phyloP scores from a whole-genome alignment of 2,329 filamentous ascomycete species.

The Diaporthe longicolla region DNA sequence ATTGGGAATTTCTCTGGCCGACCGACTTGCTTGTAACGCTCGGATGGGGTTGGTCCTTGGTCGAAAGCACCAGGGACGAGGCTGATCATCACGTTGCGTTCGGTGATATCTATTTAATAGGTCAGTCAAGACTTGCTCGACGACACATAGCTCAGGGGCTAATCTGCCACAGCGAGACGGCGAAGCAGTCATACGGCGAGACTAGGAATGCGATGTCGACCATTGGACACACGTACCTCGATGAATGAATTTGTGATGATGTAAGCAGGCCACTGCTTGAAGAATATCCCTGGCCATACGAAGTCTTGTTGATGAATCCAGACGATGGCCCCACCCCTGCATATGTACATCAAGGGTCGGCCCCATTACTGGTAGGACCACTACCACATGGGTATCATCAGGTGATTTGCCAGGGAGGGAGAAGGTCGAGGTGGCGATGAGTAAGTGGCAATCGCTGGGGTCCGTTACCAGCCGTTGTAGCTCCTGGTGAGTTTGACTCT shows the following conservation, averaged over 20 bases:
- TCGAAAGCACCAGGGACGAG: conserved; percentile 4
- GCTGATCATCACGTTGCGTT: neutral
- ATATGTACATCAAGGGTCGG: neutral
- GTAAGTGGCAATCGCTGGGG: neutral
- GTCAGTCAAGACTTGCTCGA: no score
- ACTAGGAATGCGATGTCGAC: no score
- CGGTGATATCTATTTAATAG: neutral
- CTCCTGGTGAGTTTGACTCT: conserved; percentile 11
- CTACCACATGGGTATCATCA: conserved; percentile 7
- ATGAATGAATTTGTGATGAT: neutral
- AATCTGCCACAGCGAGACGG: no score
- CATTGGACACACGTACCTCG: neutral
- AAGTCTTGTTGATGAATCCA: neutral
- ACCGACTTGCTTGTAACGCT: conserved; percentile 29
- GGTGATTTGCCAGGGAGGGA: conserved; percentile 11
- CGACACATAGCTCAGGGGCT: no score
- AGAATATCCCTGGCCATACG: conserved; percentile 19
- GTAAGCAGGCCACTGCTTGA: neutral
- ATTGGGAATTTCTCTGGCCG: neutral
- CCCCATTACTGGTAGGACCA: conserved; percentile 16
- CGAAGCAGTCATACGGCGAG: no score
- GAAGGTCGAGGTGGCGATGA: neutral
- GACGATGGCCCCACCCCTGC: neutral
- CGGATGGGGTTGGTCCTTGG: neutral
- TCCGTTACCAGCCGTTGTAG: neutral